Conservation (phyloP, 805 yeast genomes). For the Millerozyma acaciae region DNA sequence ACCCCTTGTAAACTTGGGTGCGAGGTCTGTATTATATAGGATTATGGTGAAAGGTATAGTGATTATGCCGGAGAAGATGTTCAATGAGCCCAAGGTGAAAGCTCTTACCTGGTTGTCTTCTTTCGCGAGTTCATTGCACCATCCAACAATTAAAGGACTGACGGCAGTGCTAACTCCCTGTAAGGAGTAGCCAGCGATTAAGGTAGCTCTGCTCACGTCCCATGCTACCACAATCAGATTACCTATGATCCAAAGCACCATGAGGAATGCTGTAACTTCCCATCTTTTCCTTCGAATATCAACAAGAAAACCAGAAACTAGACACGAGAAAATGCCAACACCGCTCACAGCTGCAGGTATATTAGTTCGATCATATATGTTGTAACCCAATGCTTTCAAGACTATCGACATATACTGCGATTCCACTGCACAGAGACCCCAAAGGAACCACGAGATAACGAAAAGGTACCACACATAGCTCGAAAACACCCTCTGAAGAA, state of each 20-base stretch:
- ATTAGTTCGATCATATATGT: slow-evolving; percentile 4
- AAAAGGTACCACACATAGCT: slow-evolving; percentile 59
- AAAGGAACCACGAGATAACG: slow-evolving; percentile 48
- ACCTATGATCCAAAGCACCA: slow-evolving; percentile 4
- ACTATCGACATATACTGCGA: slow-evolving; percentile 35
- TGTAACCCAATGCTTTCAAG: slow-evolving; percentile 4
- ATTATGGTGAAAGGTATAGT: slow-evolving; percentile 1
- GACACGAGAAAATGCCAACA: slow-evolving; percentile 3
- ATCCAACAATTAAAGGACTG: slow-evolving; percentile 5
- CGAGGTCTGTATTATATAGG: slow-evolving; percentile 4
- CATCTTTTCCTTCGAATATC: slow-evolving; percentile 5
- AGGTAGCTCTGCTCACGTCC: slow-evolving; percentile 5
- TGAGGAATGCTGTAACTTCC: slow-evolving; percentile 1
- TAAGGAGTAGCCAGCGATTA: slow-evolving; percentile 3
- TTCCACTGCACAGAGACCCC: slow-evolving; percentile 47
- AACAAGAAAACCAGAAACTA: slow-evolving; percentile 3
- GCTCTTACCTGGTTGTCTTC: slow-evolving; percentile 7
- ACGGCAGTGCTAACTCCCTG: slow-evolving; percentile 5
- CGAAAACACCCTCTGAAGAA: slow-evolving; percentile 24
- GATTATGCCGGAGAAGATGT: neutral
- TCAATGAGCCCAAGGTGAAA: slow-evolving; percentile 5
- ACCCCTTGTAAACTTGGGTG: slow-evolving; percentile 6
- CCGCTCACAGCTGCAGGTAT: slow-evolving; percentile 5
- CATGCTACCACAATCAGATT: slow-evolving; percentile 2
- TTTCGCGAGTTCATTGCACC: slow-evolving; percentile 6